Evolutionary conservation across 2,329 filamentous ascomycete species (phyloP).

Genomic region (Chrysoporthe cubensis): DNA sequence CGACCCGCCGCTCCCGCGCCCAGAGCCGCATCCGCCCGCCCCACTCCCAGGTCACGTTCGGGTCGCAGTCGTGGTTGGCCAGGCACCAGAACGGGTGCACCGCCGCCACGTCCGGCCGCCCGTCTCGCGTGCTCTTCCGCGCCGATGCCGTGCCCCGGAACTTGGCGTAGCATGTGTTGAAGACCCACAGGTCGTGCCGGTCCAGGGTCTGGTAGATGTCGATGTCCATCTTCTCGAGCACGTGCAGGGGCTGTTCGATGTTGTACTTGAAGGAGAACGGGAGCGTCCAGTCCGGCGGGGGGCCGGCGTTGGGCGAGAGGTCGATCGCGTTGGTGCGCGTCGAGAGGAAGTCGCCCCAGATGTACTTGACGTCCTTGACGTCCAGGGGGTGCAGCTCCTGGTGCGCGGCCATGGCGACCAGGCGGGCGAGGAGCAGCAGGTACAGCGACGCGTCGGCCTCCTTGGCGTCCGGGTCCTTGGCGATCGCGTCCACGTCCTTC

Average conservation of each 20-base stretch:
- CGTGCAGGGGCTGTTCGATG: constrained; percentile 73
- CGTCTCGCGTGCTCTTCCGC: constrained; percentile 74
- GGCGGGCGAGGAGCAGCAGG: constrained; percentile 63
- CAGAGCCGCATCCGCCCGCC: constrained; percentile 75
- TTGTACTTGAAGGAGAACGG: constrained; percentile 80
- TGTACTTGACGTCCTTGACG: constrained; percentile 67
- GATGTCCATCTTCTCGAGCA: constrained; percentile 83
- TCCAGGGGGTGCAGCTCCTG: constrained; percentile 66
- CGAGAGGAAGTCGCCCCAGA: constrained; percentile 70
- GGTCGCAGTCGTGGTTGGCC: constrained; percentile 94
- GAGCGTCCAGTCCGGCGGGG: constrained; percentile 67
- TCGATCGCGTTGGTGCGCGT: constrained; percentile 57
- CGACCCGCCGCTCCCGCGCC: constrained; percentile 61
- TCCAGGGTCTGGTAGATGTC: constrained; percentile 68
- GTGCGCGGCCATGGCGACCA: constrained; percentile 66
- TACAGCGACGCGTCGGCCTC: constrained; percentile 66
- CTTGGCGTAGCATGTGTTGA: constrained; percentile 91
- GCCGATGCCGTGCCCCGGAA: constrained; percentile 93
- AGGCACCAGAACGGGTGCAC: constrained; percentile 97
- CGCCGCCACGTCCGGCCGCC: constrained; percentile 86
- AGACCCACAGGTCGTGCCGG: constrained; percentile 75
- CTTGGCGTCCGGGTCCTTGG: constrained; percentile 63
- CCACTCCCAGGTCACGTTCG: constrained; percentile 96
- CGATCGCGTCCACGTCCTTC: constrained; percentile 67
- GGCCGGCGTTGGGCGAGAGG: constrained; percentile 56